Evolutionary conservation across 2,329 filamentous ascomycete species (phyloP).

Genomic region (Calonectria crousiana): DNA sequence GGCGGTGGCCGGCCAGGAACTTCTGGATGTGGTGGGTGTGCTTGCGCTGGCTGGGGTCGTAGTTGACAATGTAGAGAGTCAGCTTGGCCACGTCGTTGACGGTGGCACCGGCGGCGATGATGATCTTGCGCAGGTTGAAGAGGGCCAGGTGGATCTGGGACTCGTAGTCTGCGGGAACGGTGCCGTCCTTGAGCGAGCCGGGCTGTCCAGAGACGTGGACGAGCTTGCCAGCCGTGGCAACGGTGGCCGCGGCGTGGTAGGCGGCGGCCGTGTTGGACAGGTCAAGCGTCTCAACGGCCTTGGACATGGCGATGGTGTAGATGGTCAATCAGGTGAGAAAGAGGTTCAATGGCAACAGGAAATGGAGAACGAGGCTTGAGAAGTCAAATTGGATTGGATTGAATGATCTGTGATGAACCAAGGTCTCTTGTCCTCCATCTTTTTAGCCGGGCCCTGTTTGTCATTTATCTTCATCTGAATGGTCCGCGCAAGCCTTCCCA

Average conservation of each 20-base stretch:
- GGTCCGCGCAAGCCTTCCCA: background rate
- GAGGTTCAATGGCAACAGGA: background rate
- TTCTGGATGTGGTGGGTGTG: conserved; percentile 53
- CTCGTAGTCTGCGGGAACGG: conserved; percentile 52
- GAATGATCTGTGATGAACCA: background rate
- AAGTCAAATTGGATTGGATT: background rate
- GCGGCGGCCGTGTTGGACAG: conserved; percentile 30
- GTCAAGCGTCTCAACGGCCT: conserved; percentile 30
- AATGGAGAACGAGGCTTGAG: background rate
- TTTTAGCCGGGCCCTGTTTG: background rate
- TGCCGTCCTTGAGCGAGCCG: conserved; percentile 47
- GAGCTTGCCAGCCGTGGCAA: conserved; percentile 21
- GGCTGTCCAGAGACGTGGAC: conserved; percentile 53
- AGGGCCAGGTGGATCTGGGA: conserved; percentile 56
- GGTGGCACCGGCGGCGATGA: conserved; percentile 51
- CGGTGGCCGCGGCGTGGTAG: conserved; percentile 31
- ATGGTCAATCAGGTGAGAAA: background rate
- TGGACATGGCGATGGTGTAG: conserved; percentile 19
- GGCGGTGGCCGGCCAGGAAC: conserved; percentile 54
- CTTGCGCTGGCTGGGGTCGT: conserved; percentile 50
- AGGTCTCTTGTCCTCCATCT: background rate
- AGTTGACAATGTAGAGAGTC: conserved; percentile 58
- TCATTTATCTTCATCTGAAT: conserved; percentile 15
- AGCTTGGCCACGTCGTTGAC: conserved; percentile 55
- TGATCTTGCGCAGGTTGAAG: conserved; percentile 51